Conservation (phyloP, 2,329 filamentous ascomycete species). For the Monilinia fructigena region DNA sequence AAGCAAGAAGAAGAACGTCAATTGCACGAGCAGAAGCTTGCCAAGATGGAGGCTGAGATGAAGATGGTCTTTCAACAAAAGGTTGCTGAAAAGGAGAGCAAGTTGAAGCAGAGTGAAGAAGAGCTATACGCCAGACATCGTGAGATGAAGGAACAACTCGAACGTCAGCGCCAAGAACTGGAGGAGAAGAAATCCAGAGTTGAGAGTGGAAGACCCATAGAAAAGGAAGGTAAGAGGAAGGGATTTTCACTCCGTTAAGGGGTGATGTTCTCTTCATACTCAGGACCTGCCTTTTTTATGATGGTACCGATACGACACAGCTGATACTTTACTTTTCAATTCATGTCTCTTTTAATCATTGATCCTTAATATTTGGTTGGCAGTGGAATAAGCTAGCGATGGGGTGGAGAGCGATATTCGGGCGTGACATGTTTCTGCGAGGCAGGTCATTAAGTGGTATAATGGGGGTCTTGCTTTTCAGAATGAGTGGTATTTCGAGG, state of each 20-base stretch:
- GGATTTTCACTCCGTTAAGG: conserved; percentile 94
- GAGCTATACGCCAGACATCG: conserved; percentile 96
- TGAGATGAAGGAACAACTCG: conserved; percentile 99
- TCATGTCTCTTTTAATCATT: conserved; percentile 27
- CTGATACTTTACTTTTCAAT: conserved; percentile 24
- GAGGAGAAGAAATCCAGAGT: conserved; percentile 97
- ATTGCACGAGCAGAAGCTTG: conserved; percentile 98
- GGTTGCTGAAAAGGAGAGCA: conserved; percentile 99
- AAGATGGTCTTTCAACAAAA: conserved; percentile 99
- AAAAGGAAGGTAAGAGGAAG: conserved; percentile 99
- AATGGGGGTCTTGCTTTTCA: conserved; percentile 19
- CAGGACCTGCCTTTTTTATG: conserved; percentile 19
- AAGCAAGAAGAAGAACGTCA: conserved; percentile 99
- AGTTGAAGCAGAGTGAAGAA: conserved; percentile 98
- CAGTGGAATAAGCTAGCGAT: conserved; percentile 12
- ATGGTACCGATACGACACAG: conserved; percentile 22
- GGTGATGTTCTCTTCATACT: not conserved
- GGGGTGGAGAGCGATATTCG: conserved; percentile 13
- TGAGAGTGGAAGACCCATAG: conserved; percentile 91
- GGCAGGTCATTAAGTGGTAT: conserved; percentile 12
- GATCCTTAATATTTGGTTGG: conserved; percentile 25
- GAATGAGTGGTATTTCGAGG: conserved; percentile 19
- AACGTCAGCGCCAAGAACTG: conserved; percentile 88
- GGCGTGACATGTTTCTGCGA: conserved; percentile 22
- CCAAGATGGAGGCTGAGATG: conserved; percentile 99